Evolutionary conservation across 139 green algal species (phyloP).

Genomic region (Spirogloea muscicola): DNA sequence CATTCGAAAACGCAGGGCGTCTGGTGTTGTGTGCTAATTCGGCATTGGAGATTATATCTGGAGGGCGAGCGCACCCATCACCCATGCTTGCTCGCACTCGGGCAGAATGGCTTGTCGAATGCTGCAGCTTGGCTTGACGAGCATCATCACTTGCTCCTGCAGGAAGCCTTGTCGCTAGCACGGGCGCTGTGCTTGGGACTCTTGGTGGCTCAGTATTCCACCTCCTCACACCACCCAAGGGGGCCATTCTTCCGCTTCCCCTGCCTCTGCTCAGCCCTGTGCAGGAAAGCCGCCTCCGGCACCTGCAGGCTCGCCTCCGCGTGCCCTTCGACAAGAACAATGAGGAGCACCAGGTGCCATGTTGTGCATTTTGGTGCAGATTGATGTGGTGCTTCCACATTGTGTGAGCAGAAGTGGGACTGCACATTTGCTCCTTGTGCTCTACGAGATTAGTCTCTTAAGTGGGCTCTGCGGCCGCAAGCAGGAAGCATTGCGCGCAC

Average conservation of each 20-base stretch:
- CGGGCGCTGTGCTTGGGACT: background rate
- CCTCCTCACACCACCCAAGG: background rate
- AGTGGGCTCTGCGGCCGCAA: background rate
- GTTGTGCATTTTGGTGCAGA: background rate
- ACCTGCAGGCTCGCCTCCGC: constrained; percentile 1
- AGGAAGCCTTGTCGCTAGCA: background rate
- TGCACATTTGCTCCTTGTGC: background rate
- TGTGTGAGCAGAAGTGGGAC: background rate
- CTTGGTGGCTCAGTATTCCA: constrained; percentile 9
- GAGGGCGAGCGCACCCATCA: too few species aligned
- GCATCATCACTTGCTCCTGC: background rate
- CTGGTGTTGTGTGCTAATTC: too few species aligned
- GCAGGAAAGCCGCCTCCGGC: background rate
- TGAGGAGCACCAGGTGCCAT: constrained; percentile 19
- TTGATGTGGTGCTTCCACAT: background rate
- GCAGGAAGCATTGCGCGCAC: constrained; percentile 28
- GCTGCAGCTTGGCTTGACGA: background rate
- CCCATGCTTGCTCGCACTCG: background rate
- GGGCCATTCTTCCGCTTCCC: background rate
- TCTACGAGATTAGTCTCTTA: background rate
- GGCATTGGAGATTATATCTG: too few species aligned
- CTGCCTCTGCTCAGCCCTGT: background rate
- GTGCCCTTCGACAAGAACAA: constrained; percentile 2
- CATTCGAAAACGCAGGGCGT: too few species aligned
- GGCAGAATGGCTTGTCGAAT: too few species aligned